A percentile compares a stretch with the other conserved stretches of the same genome.
Conservation (phyloP, 352 stramenopile genomes). For the Pilasporangium apinafurcum region DNA sequence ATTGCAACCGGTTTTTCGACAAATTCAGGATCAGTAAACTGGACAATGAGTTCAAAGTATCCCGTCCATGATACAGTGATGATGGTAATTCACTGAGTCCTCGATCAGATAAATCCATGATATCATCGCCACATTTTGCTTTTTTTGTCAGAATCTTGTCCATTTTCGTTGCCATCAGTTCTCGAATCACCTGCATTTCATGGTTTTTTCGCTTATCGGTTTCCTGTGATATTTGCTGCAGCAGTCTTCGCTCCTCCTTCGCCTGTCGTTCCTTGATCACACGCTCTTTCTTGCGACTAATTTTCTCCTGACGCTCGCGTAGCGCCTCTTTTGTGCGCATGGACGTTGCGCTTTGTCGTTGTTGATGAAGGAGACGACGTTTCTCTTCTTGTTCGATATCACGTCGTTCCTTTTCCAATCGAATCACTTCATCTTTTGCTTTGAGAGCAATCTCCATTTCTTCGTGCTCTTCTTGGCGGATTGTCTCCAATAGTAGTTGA, state of each 20-base stretch:
- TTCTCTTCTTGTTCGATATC: conserved; percentile 38
- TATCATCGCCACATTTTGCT: conserved; percentile 44
- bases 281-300: conserved; percentile 44
- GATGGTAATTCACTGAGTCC: conserved; percentile 30
- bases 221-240: conserved; percentile 30
- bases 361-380: conserved; percentile 30
- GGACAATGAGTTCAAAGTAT: conserved; percentile 41
- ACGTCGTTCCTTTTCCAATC: conserved; percentile 34
- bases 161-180: conserved; percentile 50
- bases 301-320: conserved; percentile 59
- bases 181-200: conserved; percentile 38
- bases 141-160: conserved; percentile 42
- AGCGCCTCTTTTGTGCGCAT: conserved; percentile 56
- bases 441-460: conserved; percentile 36
- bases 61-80: conserved; percentile 39
- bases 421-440: conserved; percentile 49
- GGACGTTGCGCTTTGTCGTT: conserved; percentile 39
- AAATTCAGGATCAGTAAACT: conserved; percentile 65
- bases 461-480: conserved; percentile 36
- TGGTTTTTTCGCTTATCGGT: conserved; percentile 30
- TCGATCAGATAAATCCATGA: conserved; percentile 28
- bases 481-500: conserved; percentile 22
- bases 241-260: conserved; percentile 43
- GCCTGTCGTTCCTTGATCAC: conserved; percentile 51
- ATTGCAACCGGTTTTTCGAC: conserved; percentile 37